Evolutionary conservation across 1,139 yeast species (phyloP).

Genomic region (Blastobotrys arbuscula): DNA sequence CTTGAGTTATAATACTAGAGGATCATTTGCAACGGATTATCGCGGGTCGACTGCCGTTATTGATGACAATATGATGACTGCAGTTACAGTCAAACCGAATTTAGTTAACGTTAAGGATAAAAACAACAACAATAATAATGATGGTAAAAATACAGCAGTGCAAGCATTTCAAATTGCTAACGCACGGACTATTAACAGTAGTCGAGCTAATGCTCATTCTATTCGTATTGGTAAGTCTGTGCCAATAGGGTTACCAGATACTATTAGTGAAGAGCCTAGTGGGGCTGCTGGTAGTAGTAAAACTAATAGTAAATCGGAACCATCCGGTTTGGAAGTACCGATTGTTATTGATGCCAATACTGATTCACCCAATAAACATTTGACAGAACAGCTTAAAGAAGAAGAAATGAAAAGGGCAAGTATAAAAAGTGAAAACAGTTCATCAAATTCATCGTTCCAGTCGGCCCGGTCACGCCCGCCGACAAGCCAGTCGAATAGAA

Average conservation of each 20-base stretch:
- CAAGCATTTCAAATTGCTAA: constrained; percentile 15
- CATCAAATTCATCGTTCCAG: constrained; percentile 1
- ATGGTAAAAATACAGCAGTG: constrained; percentile 10
- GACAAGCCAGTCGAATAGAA: not conserved
- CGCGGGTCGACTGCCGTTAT: constrained; percentile 31
- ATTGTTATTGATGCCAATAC: constrained; percentile 18
- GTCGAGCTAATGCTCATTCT: constrained; percentile 23
- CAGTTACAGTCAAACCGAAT: constrained; percentile 30
- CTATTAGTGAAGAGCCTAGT: constrained; percentile 21
- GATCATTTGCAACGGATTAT: constrained; percentile 31
- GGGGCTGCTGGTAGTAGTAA: constrained; percentile 1
- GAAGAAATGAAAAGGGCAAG: not conserved
- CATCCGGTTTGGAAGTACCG: constrained; percentile 25
- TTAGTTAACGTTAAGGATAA: constrained; percentile 27
- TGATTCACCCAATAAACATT: not conserved
- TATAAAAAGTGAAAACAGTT: not conserved
- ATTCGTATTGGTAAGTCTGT: constrained; percentile 22
- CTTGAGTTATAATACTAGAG: constrained; percentile 19
- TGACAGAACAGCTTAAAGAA: not conserved
- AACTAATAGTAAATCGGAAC: not conserved
- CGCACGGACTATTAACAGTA: constrained; percentile 18
- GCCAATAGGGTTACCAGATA: constrained; percentile 23
- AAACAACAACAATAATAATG: constrained; percentile 7
- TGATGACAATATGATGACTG: constrained; percentile 27
- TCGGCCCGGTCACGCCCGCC: constrained; percentile 9